These are phyloP conservation scores for Parasarocladium wereldwijsianum DNA, from an alignment of 2,329 filamentous ascomycete species.

Conservation along the genomic window DNA sequence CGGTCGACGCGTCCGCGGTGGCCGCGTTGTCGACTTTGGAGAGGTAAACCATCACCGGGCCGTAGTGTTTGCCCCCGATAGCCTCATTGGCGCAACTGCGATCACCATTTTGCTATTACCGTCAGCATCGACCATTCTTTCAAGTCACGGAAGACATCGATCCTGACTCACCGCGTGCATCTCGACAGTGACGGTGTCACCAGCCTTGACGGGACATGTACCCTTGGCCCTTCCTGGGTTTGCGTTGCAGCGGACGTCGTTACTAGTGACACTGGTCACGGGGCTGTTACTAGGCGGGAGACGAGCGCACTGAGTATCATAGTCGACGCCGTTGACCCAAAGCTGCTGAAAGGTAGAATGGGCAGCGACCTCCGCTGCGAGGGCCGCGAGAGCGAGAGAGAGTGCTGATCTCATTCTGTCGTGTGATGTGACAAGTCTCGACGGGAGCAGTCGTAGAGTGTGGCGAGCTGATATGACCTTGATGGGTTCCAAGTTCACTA, in stretches of 20 bases:
- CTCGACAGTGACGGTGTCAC: constrained; percentile 36
- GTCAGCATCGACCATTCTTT: too few species aligned
- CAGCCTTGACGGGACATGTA: constrained; percentile 31
- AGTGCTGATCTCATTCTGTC: too few species aligned
- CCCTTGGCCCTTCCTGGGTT: constrained; percentile 19
- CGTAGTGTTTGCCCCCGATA: constrained; percentile 39
- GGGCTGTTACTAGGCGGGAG: constrained; percentile 35
- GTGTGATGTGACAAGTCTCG: too few species aligned
- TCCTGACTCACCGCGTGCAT: constrained; percentile 31
- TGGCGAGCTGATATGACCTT: too few species aligned
- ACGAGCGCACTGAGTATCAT: constrained; percentile 29
- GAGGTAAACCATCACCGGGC: constrained; percentile 37
- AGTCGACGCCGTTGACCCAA: constrained; percentile 27
- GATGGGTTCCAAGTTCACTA: too few species aligned
- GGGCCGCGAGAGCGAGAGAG: constrained; percentile 14
- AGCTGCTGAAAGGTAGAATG: constrained; percentile 37
- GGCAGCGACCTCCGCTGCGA: constrained; percentile 22
- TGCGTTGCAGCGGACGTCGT: constrained; percentile 30
- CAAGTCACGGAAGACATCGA: too few species aligned
- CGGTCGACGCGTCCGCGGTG: constrained; percentile 24
- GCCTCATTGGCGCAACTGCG: constrained; percentile 30
- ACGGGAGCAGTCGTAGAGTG: too few species aligned
- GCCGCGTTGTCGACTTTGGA: constrained; percentile 32
- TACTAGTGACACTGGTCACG: constrained; percentile 26
- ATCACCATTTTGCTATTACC: constrained; percentile 29